A percentile compares a stretch with the other conserved stretches of the same genome.
These are phyloP conservation scores for Microbotryum violaceum DNA, from an alignment of 1,284 basidiomycete genomes.

Conservation along the genomic window DNA sequence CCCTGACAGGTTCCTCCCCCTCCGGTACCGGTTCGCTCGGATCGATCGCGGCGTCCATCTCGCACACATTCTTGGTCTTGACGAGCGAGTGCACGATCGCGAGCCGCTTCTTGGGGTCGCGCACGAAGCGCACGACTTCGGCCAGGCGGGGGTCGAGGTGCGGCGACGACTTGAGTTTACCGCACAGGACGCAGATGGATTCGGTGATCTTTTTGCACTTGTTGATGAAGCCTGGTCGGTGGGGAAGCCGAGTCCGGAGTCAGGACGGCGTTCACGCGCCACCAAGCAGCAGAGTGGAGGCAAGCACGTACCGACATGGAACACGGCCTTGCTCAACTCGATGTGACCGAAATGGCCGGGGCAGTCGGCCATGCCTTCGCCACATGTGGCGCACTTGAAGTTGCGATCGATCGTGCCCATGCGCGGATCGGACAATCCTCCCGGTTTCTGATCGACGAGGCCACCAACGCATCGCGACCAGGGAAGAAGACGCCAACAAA, in stretches of 20 bases:
- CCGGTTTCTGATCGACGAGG: conserved; percentile 57
- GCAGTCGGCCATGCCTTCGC: conserved; percentile 96
- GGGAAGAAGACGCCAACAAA: too few relatives aligned
- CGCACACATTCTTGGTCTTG: conserved; percentile 76
- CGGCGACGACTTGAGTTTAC: conserved; percentile 79
- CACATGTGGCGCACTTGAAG: conserved; percentile 99
- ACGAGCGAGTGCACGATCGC: conserved; percentile 84
- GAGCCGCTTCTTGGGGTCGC: conserved; percentile 43
- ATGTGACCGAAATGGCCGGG: conserved; percentile 99
- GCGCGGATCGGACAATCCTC: conserved; percentile 93
- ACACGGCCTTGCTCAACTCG: conserved; percentile 91
- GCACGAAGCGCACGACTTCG: conserved; percentile 33
- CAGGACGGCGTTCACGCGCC: not conserved
- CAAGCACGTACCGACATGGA: conserved; percentile 68
- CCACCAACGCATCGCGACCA: too few relatives aligned
- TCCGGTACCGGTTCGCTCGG: conserved; percentile 66
- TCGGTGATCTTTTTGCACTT: conserved; percentile 99
- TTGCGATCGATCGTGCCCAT: conserved; percentile 98
- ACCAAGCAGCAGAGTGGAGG: not conserved
- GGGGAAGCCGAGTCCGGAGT: conserved; percentile 12
- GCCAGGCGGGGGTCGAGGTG: conserved; percentile 30
- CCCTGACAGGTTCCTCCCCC: conserved; percentile 50
- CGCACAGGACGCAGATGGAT: conserved; percentile 97
- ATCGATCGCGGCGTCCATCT: conserved; percentile 64
- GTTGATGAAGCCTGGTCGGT: conserved; percentile 74